Percentiles rank a stretch among this genome's conserved stretches.
These are phyloP conservation scores for Ampelocalamus luodianensis DNA, from an alignment of 176 grass and related monocot genomes.

Conservation along the genomic window DNA sequence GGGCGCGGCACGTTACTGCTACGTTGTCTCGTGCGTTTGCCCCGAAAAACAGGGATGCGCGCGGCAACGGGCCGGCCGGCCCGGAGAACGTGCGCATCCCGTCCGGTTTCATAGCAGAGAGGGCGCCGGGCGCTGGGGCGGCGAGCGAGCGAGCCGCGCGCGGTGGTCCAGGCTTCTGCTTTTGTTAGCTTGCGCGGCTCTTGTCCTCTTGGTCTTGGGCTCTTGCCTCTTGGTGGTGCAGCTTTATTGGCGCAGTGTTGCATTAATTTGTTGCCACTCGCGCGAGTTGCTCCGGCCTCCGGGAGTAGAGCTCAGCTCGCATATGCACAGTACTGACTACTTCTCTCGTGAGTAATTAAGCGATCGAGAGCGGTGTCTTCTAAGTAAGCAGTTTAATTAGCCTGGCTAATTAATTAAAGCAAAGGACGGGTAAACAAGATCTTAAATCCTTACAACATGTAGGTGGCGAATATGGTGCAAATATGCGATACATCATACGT, in stretches of 20 bases:
- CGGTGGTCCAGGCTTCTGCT: constrained; percentile 4
- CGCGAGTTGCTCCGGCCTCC: background rate
- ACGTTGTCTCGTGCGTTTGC: background rate
- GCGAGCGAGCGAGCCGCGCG: background rate
- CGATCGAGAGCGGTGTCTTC: too few species aligned
- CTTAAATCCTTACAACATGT: too few species aligned
- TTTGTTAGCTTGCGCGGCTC: background rate
- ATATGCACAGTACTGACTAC: too few species aligned
- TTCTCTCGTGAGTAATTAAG: too few species aligned
- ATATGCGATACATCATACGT: too few species aligned
- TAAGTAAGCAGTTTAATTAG: too few species aligned
- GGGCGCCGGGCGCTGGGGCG: too few species aligned
- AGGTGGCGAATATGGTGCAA: too few species aligned
- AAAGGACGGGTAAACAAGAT: too few species aligned
- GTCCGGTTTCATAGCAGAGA: background rate
- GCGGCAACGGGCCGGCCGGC: background rate
- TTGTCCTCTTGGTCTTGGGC: too few species aligned
- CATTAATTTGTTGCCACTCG: background rate
- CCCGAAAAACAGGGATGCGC: background rate
- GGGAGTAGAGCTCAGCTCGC: background rate
- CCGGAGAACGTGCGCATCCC: background rate
- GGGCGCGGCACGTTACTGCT: background rate
- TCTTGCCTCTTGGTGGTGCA: background rate
- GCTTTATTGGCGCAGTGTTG: constrained; percentile 8
- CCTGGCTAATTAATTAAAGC: too few species aligned